Conservation (phyloP, 228 moss, liverwort and hornwort species). For the Sphagnum fallax region DNA sequence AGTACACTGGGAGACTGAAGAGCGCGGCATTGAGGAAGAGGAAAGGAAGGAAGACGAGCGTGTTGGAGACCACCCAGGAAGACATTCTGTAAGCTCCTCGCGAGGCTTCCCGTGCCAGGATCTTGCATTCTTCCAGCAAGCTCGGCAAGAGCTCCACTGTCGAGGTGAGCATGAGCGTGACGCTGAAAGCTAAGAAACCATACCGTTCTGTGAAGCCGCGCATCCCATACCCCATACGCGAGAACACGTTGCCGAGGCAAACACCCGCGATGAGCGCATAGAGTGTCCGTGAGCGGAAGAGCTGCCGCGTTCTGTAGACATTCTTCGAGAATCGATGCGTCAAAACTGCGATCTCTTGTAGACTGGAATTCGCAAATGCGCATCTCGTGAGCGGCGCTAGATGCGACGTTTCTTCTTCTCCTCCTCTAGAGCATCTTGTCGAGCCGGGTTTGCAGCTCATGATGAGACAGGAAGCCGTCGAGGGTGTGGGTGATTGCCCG, state of each 20-base stretch:
- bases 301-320: slow-evolving; percentile 26
- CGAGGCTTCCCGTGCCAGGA: slow-evolving; percentile 17
- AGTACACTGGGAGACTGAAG: slow-evolving; percentile 13
- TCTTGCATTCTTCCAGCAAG: slow-evolving; percentile 20
- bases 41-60: slow-evolving; percentile 18
- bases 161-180: slow-evolving; percentile 6
- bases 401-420: neutral
- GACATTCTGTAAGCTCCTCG: slow-evolving; percentile 23
- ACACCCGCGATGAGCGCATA: slow-evolving; percentile 1
- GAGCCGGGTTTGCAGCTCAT: slow-evolving; percentile 7
- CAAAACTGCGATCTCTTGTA: slow-evolving; percentile 20
- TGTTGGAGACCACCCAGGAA: slow-evolving; percentile 16
- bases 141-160: slow-evolving; percentile 13
- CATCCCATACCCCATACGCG: slow-evolving; percentile 4
- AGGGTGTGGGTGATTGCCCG: neutral
- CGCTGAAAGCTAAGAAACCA: slow-evolving; percentile 6
- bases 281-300: slow-evolving; percentile 19
- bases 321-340: slow-evolving; percentile 23
- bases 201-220: slow-evolving; percentile 7
- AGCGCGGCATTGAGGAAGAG: slow-evolving; percentile 8
- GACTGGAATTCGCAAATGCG: slow-evolving; percentile 24
- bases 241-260: slow-evolving; percentile 2
- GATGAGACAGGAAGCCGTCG: slow-evolving; percentile 9
- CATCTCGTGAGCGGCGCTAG: neutral
- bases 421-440: slow-evolving; percentile 29